These are phyloP conservation scores for Apiospora aurea DNA, from an alignment of 2,329 filamentous ascomycete species.

Conservation along the genomic window DNA sequence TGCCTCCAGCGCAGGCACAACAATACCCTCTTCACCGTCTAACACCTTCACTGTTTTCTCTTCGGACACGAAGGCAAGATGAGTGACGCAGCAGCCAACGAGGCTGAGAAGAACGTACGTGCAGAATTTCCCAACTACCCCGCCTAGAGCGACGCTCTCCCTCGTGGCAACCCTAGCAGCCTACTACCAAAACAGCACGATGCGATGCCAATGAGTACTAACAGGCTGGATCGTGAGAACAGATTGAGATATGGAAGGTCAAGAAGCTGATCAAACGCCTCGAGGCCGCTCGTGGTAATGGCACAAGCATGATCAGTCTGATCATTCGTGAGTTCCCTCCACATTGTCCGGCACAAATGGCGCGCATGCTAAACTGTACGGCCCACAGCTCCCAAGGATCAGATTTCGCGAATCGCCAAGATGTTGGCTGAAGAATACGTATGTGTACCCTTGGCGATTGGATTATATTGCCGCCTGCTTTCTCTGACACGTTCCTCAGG, in stretches of 20 bases:
- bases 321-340: slow-evolving; percentile 80
- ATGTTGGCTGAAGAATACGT: slow-evolving; percentile 99
- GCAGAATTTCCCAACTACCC: slow-evolving; percentile 21
- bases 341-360: slow-evolving; percentile 22
- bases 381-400: slow-evolving; percentile 87
- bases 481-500: slow-evolving; percentile 56
- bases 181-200: not conserved
- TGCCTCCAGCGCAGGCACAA: slow-evolving; percentile 13
- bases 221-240: slow-evolving; percentile 16
- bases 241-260: slow-evolving; percentile 92
- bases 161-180: slow-evolving; percentile 14
- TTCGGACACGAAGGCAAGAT: slow-evolving; percentile 59
- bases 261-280: slow-evolving; percentile 99
- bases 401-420: slow-evolving; percentile 94
- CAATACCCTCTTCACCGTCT: slow-evolving; percentile 19
- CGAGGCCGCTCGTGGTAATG: slow-evolving; percentile 95
- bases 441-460: slow-evolving; percentile 47
- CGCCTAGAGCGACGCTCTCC: slow-evolving; percentile 7
- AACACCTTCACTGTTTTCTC: slow-evolving; percentile 25
- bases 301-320: slow-evolving; percentile 99
- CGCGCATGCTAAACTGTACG: slow-evolving; percentile 25
- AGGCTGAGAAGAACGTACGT: slow-evolving; percentile 94
- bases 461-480: slow-evolving; percentile 20
- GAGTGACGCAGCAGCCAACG: slow-evolving; percentile 86
- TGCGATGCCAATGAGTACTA: not conserved